Evolutionary conservation across 2,329 filamentous ascomycete species (phyloP), one percentile per base, ranked within the genome.

Genomic region (Aspergillus ibericus): DNA sequence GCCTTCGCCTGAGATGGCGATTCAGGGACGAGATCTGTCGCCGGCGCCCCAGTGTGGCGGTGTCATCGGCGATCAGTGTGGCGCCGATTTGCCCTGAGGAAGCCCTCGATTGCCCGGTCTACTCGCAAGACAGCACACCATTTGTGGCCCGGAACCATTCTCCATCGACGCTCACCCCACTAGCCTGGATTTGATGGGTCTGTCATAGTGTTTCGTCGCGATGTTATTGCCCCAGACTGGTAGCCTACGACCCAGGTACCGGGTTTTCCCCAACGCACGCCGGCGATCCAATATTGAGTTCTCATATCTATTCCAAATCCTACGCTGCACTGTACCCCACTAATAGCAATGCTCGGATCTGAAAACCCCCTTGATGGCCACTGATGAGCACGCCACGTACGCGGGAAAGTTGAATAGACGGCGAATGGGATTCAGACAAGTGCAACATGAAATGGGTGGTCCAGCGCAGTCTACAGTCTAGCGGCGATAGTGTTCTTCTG

Each of bases 401-500:
- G 16, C 10, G 16, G 16, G 38, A n/a, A n/a, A 55, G 25, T 13
- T 42, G 27, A 27, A 7, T 44, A 44, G 35, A 44, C 16, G 29
- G 18, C 13, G 18, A 51, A 50, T 55, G 51, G 47, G 18, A 56
- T 18, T 16, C 18, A 32, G 3, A 42, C 16, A 42, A 35, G 18
- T 42, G n/a, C 7, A 9, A 51, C 38, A 46, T 34, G 25, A 16
- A 29, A 18, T 48, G 25, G 27, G 32, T 29, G 25, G 44, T 25
- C 25, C 16, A 20, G 49, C 49, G 18, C 29, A 22, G 36, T 44
- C 58, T 71, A 74, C 46, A 74, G 66, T 59, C 67, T 74, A 29
- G 71, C 68, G 27, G 62, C 60, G 51, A 58, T 62, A 60, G 56
- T 55, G 54, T 61, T 55, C 61, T 66, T 66, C 63, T 70, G 82